Conservation (phyloP, 139 green algal genomes). For the Spirogloea muscicola region DNA sequence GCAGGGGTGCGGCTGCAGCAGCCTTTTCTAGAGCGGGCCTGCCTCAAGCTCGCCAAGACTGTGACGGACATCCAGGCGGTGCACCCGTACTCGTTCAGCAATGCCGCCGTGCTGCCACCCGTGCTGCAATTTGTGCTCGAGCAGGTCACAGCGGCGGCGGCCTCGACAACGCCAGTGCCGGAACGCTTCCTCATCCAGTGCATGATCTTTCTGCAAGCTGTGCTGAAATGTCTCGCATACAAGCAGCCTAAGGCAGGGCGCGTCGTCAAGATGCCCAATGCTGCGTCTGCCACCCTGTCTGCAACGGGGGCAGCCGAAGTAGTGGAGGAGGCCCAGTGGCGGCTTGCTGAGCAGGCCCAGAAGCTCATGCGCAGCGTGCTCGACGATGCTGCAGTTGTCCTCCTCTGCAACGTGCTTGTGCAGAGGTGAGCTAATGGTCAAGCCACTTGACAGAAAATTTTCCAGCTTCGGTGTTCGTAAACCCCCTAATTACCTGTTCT, state of each 20-base stretch:
- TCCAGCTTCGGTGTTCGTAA: too few species aligned
- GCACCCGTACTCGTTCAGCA: conserved; percentile 79
- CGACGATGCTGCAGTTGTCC: neutral
- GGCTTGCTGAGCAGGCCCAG: conserved; percentile 9
- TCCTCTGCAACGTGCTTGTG: conserved; percentile 25
- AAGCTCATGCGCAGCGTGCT: conserved; percentile 10
- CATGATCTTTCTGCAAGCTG: conserved; percentile 59
- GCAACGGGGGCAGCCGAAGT: neutral
- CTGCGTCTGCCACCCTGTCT: neutral
- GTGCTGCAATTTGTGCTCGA: conserved; percentile 60
- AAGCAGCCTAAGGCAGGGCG: conserved; percentile 11
- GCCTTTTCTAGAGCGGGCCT: conserved; percentile 40
- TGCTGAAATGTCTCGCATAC: conserved; percentile 47
- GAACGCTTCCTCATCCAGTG: conserved; percentile 53
- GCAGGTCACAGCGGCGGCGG: conserved; percentile 56
- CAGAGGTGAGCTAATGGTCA: conserved; percentile 45
- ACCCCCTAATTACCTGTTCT: too few species aligned
- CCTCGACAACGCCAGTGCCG: conserved; percentile 13
- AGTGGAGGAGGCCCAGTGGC: conserved; percentile 7
- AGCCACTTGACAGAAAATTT: too few species aligned
- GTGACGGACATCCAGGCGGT: conserved; percentile 63
- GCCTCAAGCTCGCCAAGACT: conserved; percentile 79
- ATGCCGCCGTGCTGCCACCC: conserved; percentile 58
- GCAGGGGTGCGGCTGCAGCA: conserved; percentile 1
- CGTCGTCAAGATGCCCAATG: conserved; percentile 16